Evolutionary conservation across 2,329 filamentous ascomycete genomes (phyloP).

Genomic region (Penicillium sp.): DNA sequence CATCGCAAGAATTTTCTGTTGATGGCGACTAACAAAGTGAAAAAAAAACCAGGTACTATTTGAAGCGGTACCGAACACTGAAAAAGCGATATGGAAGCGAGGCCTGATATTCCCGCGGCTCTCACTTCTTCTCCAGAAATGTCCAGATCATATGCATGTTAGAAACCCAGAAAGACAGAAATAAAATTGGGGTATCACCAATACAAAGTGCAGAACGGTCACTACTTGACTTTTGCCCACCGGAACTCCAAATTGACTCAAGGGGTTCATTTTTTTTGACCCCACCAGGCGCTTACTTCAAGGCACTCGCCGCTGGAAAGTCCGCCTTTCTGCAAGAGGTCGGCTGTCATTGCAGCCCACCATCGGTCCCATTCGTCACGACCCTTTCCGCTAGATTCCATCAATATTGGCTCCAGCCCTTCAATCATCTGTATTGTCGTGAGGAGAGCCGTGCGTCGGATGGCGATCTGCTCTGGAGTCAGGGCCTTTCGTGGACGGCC

Average conservation of each 20-base stretch:
- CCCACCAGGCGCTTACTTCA: conserved; percentile 65
- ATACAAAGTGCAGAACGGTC: conserved; percentile 35
- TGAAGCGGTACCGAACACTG: conserved; percentile 85
- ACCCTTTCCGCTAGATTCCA: conserved; percentile 79
- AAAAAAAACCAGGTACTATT: conserved; percentile 66
- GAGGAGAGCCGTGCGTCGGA: conserved; percentile 75
- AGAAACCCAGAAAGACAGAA: conserved; percentile 18
- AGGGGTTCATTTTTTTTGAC: conserved; percentile 49
- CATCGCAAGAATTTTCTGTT: conserved; percentile 4
- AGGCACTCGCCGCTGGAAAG: conserved; percentile 82
- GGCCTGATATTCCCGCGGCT: conserved; percentile 9
- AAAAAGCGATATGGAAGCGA: conserved; percentile 70
- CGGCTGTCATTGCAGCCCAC: conserved; percentile 81
- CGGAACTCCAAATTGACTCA: conserved; percentile 29
- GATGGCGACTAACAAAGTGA: conserved; percentile 21
- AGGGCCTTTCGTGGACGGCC: conserved; percentile 48
- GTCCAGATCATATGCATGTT: conserved; percentile 20
- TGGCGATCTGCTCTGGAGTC: conserved; percentile 66
- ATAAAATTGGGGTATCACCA: conserved; percentile 36
- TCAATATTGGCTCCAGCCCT: conserved; percentile 75
- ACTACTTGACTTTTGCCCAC: conserved; percentile 25
- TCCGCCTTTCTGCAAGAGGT: conserved; percentile 74
- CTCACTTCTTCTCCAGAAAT: conserved; percentile 12
- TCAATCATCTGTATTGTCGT: conserved; percentile 82
- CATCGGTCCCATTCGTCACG: conserved; percentile 90